A percentile compares a stretch with the other conserved stretches of the same genome.
Conservation (phyloP, 1,139 yeast species). For the Kodamaea alishanica region DNA sequence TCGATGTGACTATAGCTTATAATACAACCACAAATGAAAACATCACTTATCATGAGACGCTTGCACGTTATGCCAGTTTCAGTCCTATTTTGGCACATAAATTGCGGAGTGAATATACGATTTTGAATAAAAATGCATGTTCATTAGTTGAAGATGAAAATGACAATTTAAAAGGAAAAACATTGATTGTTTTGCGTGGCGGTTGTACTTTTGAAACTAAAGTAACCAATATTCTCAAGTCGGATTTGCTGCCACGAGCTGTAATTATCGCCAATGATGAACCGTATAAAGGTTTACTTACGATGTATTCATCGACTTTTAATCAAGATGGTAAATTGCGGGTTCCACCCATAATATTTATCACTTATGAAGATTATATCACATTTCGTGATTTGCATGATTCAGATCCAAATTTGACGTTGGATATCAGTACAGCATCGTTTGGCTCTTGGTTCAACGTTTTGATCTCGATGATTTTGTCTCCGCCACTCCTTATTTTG, state of each 20-base stretch:
- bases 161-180: slow-evolving; percentile 21
- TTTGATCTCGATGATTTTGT: slow-evolving; percentile 38
- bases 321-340: slow-evolving; percentile 35
- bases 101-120: slow-evolving; percentile 22
- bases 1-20: slow-evolving; percentile 34
- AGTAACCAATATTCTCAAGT: slow-evolving; percentile 28
- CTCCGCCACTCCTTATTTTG: slow-evolving; percentile 43
- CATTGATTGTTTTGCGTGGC: slow-evolving; percentile 38
- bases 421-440: slow-evolving; percentile 31
- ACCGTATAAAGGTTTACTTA: slow-evolving; percentile 36
- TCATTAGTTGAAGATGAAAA: slow-evolving; percentile 9
- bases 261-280: slow-evolving; percentile 43
- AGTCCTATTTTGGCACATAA: slow-evolving; percentile 32
- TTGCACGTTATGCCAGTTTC: slow-evolving; percentile 44
- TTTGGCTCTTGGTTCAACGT: slow-evolving; percentile 42
- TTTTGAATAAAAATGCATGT: slow-evolving; percentile 34
- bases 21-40: slow-evolving; percentile 21
- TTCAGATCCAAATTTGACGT: slow-evolving; percentile 8
- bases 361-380: slow-evolving; percentile 36
- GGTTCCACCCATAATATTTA: slow-evolving; percentile 35
- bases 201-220: slow-evolving; percentile 43
- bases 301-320: slow-evolving; percentile 42
- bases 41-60: slow-evolving; percentile 21
- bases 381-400: slow-evolving; percentile 15
- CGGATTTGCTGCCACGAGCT: slow-evolving; percentile 30